Base-by-base conservation (phyloP, 768 basidiomycete genomes). In the Candolleomyces efflorescens region DNA sequence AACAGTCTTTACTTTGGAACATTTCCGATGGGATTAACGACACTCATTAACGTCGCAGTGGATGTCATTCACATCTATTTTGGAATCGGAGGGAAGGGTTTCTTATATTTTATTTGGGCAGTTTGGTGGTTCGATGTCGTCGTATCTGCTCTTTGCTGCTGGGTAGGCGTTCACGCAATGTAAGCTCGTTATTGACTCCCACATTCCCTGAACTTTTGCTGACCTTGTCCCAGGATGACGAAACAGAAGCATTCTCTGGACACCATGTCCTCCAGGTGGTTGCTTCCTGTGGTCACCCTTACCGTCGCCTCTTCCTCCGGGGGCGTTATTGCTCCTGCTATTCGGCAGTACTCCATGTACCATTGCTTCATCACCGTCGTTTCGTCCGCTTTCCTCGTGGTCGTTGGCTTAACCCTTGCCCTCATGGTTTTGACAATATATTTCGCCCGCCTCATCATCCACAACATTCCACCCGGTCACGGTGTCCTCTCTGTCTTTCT, bases 261-360 rank as follows among this genome's bases (percentile, higher is more conserved):
- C 44, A 65, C 71, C 1, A 80, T 90, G 79, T 83, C 83, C 0
- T 71, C 85, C 22, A 68, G 77, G 20, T 92, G 90, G 89, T 73
- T 91, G 7, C 83, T 92, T 27, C 91, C 91, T 0, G 81, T 90
- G 12, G 86, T 92, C 3, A 82, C 90, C 0, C 77, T 87, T 17
- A 80, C 87, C 45, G 90, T 92, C 65, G 82, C 81, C 1, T 78
- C 87, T 0, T 86, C 90, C 1, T 75, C 83, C 0, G 90, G 90
- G 1, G 86, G 79, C 0, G 68, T 85, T 44, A 67, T 92, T 23
- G 82, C 83, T 0, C 64, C 69, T 2, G 73, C 82, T 3, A 67
- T 92, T 3, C 60, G 75, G 10, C 57, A 70, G 10, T 74, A 78
- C 64, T 80, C 82, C 26, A 65, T 72, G 1, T 60, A 67, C 0